Percentiles rank a stretch among this genome's conserved stretches.
These are phyloP conservation scores for Borovskyia barvae DNA, from an alignment of 208 protist species.

Conservation along the genomic window DNA sequence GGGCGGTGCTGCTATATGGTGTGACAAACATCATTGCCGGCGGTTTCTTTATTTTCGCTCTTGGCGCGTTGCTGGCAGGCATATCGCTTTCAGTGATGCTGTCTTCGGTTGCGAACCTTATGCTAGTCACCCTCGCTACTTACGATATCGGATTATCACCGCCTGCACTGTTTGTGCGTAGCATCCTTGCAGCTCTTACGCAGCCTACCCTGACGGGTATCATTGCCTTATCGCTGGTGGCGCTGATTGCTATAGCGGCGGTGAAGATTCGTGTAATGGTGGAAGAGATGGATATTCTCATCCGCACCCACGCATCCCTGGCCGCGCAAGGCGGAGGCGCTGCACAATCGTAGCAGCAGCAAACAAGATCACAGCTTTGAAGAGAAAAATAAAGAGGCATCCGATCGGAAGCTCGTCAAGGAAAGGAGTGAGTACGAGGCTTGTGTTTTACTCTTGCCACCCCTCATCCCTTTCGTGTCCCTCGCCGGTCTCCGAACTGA, in stretches of 20 bases:
- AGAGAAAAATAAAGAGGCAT: not conserved
- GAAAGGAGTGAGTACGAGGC: too few relatives aligned
- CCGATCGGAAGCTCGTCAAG: too few relatives aligned
- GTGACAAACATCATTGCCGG: constrained; percentile 32
- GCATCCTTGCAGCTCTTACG: constrained; percentile 44
- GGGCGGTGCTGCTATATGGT: constrained; percentile 33
- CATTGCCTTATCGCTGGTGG: constrained; percentile 38
- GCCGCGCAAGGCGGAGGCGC: constrained; percentile 6
- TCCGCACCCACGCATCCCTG: constrained; percentile 54
- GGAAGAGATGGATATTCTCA: constrained; percentile 69
- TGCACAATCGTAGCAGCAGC: not conserved
- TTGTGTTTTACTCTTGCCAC: too few relatives aligned
- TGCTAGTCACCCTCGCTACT: constrained; percentile 10
- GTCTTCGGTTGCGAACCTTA: constrained; percentile 34
- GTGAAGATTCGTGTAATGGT: constrained; percentile 39
- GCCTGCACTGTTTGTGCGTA: constrained; percentile 31
- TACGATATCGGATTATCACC: constrained; percentile 7
- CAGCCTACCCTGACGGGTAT: constrained; percentile 73
- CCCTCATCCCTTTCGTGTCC: too few relatives aligned
- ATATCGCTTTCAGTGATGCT: constrained; percentile 41
- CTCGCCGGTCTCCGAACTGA: too few relatives aligned
- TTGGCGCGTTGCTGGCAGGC: constrained; percentile 42
- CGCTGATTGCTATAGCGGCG: constrained; percentile 39
- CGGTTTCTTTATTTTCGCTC: constrained; percentile 42
- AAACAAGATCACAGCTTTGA: not conserved